These are phyloP conservation scores for Trametes villosa DNA, from an alignment of 768 basidiomycete species.

Conservation along the genomic window DNA sequence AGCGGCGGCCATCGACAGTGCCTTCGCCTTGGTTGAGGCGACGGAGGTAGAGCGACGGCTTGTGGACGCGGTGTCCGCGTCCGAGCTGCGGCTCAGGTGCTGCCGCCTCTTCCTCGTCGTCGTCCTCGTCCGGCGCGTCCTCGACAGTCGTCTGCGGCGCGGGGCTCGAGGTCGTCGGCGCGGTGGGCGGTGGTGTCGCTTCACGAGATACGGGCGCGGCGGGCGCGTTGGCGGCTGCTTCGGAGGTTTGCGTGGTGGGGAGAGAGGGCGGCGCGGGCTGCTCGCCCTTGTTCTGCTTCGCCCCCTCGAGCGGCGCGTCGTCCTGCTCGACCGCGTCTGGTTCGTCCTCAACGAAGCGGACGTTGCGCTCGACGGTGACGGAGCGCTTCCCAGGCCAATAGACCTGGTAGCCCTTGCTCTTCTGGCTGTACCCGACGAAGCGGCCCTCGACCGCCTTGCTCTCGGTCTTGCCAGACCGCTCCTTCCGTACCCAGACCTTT, in stretches of 20 bases:
- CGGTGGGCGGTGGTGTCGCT: not conserved
- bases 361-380: slow-evolving; percentile 33
- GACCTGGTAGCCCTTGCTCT: slow-evolving; percentile 36
- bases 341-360: slow-evolving; percentile 22
- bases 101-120: no score
- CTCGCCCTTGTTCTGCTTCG: slow-evolving; percentile 7
- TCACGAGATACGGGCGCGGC: not conserved
- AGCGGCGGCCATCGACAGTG: no score
- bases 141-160: no score
- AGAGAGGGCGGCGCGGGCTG: no score
- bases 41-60: no score
- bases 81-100: no score
- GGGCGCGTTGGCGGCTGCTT: no score
- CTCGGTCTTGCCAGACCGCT: slow-evolving; percentile 19
- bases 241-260: no score
- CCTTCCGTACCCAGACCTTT: slow-evolving; percentile 23
- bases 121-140: no score
- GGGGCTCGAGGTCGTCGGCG: not conserved
- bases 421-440: slow-evolving; percentile 42
- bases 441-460: slow-evolving; percentile 5
- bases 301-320: slow-evolving; percentile 28
- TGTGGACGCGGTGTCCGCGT: no score
- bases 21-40: no score
- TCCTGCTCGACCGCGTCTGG: not conserved
- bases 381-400: slow-evolving; percentile 37